Evolutionary conservation across 2,329 filamentous ascomycete species (phyloP).

Genomic region (Talaromyces sp.): DNA sequence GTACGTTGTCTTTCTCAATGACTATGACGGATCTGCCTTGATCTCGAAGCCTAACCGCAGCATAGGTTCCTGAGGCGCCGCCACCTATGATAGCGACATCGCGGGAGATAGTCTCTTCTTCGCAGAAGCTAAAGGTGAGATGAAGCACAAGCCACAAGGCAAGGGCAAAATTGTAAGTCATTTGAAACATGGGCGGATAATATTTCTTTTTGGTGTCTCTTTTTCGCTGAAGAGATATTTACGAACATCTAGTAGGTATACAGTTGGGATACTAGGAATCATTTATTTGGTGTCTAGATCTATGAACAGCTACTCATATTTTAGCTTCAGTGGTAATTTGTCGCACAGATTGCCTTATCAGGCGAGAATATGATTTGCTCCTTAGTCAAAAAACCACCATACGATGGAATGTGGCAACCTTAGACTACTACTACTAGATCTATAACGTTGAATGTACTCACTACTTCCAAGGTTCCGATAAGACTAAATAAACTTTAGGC

Average conservation of each 20-base stretch:
- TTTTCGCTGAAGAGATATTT: too few species aligned
- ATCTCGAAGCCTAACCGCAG: conserved; percentile 27
- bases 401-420: too few species aligned
- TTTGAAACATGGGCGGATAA: background rate
- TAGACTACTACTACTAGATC: too few species aligned
- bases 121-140: conserved; percentile 15
- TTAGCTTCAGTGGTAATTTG: background rate
- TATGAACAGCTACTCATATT: background rate
- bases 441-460: too few species aligned
- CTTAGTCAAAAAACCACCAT: too few species aligned
- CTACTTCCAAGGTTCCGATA: too few species aligned
- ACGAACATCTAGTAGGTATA: too few species aligned
- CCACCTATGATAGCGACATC: conserved; percentile 20
- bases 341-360: background rate
- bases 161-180: background rate
- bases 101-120: conserved; percentile 17
- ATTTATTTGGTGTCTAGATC: background rate
- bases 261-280: background rate
- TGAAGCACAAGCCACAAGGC: background rate
- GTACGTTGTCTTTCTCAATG: conserved; percentile 19
- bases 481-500: too few species aligned
- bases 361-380: conserved; percentile 2
- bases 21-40: conserved; percentile 35
- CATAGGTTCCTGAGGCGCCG: conserved; percentile 14
- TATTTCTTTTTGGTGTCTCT: too few species aligned